Conservation (phyloP, 352 stramenopile species). For the Phytophthora sp. region DNA sequence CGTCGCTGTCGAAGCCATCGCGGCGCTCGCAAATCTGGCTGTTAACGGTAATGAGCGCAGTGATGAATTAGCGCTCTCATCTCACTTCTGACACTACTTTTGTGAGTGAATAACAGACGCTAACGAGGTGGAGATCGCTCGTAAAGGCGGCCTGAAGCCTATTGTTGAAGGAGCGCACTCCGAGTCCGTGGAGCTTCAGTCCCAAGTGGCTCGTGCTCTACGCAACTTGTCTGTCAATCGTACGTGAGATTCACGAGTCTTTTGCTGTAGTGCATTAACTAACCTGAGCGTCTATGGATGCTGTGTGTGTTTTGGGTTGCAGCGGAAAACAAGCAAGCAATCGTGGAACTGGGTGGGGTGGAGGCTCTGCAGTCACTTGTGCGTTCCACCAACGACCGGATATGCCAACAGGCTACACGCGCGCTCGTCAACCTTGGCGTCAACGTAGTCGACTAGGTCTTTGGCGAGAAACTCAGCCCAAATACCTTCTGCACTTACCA, state of each 20-base stretch:
- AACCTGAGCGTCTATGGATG: not conserved
- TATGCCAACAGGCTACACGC: conserved; percentile 89
- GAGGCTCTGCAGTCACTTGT: conserved; percentile 83
- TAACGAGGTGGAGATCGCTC: conserved; percentile 93
- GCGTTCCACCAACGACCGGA: conserved; percentile 83
- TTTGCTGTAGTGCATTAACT: not conserved
- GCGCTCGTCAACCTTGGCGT: conserved; percentile 91
- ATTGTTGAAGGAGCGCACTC: conserved; percentile 89
- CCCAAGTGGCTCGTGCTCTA: conserved; percentile 89
- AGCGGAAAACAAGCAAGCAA: conserved; percentile 91
- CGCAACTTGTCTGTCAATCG: conserved; percentile 94
- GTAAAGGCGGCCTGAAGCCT: conserved; percentile 86
- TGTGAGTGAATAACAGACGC: conserved; percentile 77
- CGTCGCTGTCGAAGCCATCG: conserved; percentile 92
- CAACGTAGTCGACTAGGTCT: conserved; percentile 72
- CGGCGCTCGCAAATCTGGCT: conserved; percentile 94
- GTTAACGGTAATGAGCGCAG: conserved; percentile 82
- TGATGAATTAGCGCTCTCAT: not conserved
- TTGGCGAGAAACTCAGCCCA: not conserved
- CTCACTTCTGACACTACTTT: conserved; percentile 10
- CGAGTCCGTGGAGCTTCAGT: conserved; percentile 86
- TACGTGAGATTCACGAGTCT: conserved; percentile 56
- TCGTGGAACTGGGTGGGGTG: conserved; percentile 83
- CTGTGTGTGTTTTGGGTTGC: not conserved
- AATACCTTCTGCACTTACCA: not conserved